Evolutionary conservation across 2,329 filamentous ascomycete species (phyloP), one percentile per base, ranked within the genome.

Genomic region (Arthrobotrys sphaeroides): DNA sequence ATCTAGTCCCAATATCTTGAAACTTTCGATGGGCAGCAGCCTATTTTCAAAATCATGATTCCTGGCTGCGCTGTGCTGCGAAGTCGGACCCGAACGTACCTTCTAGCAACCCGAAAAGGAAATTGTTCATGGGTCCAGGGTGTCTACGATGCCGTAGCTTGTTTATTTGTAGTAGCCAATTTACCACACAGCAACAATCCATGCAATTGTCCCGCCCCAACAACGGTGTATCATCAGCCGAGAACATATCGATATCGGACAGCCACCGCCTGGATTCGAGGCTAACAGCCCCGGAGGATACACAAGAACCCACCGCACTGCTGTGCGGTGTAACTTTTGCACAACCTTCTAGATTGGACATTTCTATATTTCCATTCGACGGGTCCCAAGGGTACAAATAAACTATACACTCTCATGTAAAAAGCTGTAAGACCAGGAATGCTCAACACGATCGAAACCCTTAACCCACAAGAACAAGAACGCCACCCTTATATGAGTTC

Each of bases 381-480:
- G 4, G 13, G 16, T 10, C 5, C 16, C 40, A 33, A 31, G 2
- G 33, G 26, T 28, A 53, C 18, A 20, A 18, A 55, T 38, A 38
- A 55, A 55, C 31, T 18, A 13, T 12, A 6, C 12, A 33, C 36
- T 33, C 31, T n/a, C n/a, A n/a, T 10, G 28, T 5, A 40, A 6
- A 55, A 51, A 42, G 24, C 16, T 43, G 57, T 22, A 51, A 40
- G 45, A 59, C 42, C 49, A 45, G 28, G 33, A 26, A 61, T 60
- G 36, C 49, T 67, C 5, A 61, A 73, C 36, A 53, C 40, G 42
- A 64, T 47, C 66, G 13, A 28, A 68, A 69, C 64, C 72, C 12
- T 33, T 36, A 31, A 59, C 72, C 72, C 38, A 68, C 38, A 69
- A 75, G 59, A 75, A 59, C 60, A 62, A 74, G 42, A 75, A 75